Conservation (phyloP, 805 yeast genomes). For the Diddensiella santjacobensis region DNA sequence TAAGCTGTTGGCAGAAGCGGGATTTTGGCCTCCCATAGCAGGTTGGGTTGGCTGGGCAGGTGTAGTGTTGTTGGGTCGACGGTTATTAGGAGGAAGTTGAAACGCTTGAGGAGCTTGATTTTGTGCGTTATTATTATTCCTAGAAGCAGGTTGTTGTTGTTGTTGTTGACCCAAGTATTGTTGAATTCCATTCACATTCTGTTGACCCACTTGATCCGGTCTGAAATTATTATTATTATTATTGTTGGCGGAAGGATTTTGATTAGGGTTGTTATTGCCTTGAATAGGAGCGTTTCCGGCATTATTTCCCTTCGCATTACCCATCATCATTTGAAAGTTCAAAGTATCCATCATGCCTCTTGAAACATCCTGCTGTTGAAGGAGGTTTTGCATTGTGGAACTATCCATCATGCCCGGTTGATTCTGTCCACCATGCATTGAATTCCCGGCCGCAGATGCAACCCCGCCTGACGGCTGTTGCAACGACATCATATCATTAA, state of each 20-base stretch:
- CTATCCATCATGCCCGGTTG: not conserved
- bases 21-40: slow-evolving; percentile 22
- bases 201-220: slow-evolving; percentile 5
- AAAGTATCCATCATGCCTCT: slow-evolving; percentile 12
- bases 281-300: slow-evolving; percentile 1
- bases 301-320: slow-evolving; percentile 2
- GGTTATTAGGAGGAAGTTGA: not conserved
- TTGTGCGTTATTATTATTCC: not conserved
- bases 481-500: slow-evolving; percentile 8
- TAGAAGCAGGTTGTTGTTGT: slow-evolving; percentile 10
- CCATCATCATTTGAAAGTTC: slow-evolving; percentile 14
- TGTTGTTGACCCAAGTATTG: slow-evolving; percentile 9
- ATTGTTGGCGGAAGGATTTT: no score
- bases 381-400: not conserved
- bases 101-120: slow-evolving; percentile 1
- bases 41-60: slow-evolving; percentile 23
- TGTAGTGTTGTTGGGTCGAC: not conserved
- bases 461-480: not conserved
- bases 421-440: slow-evolving; percentile 9
- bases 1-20: slow-evolving; percentile 15
- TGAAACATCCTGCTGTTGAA: slow-evolving; percentile 1
- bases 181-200: slow-evolving; percentile 5
- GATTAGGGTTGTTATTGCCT: slow-evolving; percentile 4
- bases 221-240: slow-evolving; percentile 13
- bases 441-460: not conserved